Evolutionary conservation across 345 rosid genomes (phyloP).

Genomic region (Lepidium sativum): DNA sequence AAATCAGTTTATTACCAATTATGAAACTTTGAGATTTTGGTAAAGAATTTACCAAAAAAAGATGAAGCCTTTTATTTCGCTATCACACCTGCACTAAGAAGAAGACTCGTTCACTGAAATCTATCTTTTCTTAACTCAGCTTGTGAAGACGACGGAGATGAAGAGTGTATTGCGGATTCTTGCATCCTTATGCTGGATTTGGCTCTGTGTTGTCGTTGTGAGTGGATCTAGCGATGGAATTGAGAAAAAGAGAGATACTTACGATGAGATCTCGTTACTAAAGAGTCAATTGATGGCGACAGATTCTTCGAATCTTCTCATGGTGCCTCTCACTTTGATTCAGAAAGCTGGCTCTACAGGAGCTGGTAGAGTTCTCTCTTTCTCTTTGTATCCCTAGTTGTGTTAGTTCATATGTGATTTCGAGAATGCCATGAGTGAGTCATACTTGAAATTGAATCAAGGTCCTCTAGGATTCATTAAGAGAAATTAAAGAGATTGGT

Average conservation of each 20-base stretch:
- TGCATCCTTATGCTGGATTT: constrained; percentile 2
- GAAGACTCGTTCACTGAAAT: background rate
- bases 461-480: background rate
- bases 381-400: background rate
- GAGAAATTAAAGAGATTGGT: background rate
- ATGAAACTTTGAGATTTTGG: background rate
- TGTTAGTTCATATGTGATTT: background rate
- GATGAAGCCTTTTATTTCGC: background rate
- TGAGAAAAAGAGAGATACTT: constrained; percentile 22
- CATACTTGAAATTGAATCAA: background rate
- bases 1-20: constrained; percentile 1
- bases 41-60: background rate
- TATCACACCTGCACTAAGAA: constrained; percentile 3
- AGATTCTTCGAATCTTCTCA: constrained; percentile 36
- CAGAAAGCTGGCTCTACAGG: constrained; percentile 72
- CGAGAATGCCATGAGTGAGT: background rate
- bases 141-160: background rate
- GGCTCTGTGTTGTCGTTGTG: constrained; percentile 2
- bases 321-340: constrained; percentile 74
- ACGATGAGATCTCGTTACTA: constrained; percentile 25
- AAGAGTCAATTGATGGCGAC: constrained; percentile 22
- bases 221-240: constrained; percentile 41
- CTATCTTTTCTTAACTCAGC: background rate
- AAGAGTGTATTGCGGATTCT: background rate
- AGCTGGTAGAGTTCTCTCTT: constrained; percentile 64